Evolutionary conservation across 1,284 basidiomycete species (phyloP), one percentile per base, ranked within the genome.

Genomic region (Melanopsichium pennsylvanicum): DNA sequence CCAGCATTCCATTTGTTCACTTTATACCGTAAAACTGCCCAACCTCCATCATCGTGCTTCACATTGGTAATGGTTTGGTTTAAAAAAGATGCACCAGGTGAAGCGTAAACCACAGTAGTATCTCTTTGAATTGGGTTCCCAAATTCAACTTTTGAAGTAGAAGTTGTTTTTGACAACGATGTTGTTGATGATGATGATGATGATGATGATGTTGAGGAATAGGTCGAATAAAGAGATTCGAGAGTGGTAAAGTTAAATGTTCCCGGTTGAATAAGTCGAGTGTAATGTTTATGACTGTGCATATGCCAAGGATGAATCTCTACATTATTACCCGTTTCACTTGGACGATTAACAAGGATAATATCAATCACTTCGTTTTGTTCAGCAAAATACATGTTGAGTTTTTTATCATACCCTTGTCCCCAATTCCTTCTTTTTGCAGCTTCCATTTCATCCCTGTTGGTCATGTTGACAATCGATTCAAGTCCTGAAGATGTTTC

Each of bases 261-360:
- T 0, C 74, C 74, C 1, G 33, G 31, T 16, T 70, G 62, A 29
- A 50, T 55, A n/a, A 63, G 60, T 7, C 71, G 42, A 2, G 62
- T 50, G 34, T 21, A 62, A 33, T 71, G 63, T 36, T 75, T 74
- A 33, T 46, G 21, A 8, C 34, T 36, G 38, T 76, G 74, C 51
- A 68, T 59, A 34, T 76, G 74, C 72, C 69, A 75, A 1, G 72
- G 62, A 33, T 76, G 74, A 2, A 73, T 55, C 41, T 76, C 74
- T 9, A 48, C 54, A 1, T 26, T 15, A 12, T 34, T 5, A 2
- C 27, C 22, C 2, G 51, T 18, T 0, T 26, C 15, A 0, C 51
- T 60, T 0, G 66, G 51, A 10, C 46, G 39, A 33, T 76, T 76
- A 57, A 76, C 26, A 21, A 76, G 33, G 12, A 76, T 58, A 19